Evolutionary conservation across 176 grass and related monocot genomes (phyloP).

Genomic region (Oryza glaberrima): DNA sequence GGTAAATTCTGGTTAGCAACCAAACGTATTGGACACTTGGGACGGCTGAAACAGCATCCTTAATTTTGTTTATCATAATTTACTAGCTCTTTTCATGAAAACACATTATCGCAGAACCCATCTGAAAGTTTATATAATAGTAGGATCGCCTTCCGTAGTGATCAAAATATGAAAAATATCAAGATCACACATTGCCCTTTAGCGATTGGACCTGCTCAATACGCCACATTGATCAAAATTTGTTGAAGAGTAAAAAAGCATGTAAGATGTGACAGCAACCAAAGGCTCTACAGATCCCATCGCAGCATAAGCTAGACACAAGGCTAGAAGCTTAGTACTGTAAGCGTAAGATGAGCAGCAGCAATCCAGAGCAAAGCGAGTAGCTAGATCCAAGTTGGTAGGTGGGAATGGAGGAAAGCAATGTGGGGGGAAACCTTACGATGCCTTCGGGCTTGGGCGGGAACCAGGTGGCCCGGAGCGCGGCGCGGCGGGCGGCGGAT

Average conservation of each 20-base stretch:
- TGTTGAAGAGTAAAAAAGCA: conserved; percentile 30
- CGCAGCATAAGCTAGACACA: background rate
- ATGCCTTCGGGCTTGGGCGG: conserved; percentile 78
- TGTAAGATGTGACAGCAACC: conserved; percentile 21
- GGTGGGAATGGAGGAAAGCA: conserved; percentile 25
- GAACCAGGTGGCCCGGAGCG: conserved; percentile 89
- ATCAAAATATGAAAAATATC: background rate
- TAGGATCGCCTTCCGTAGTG: background rate
- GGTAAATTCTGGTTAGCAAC: background rate
- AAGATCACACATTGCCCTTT: background rate
- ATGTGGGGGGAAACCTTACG: conserved; percentile 68
- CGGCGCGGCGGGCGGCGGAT: conserved; percentile 60
- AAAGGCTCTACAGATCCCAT: conserved; percentile 30
- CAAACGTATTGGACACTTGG: background rate
- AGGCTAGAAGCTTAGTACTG: conserved; percentile 3
- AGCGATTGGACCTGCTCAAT: conserved; percentile 1
- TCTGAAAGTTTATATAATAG: background rate
- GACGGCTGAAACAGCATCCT: background rate
- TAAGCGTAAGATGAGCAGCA: conserved; percentile 17
- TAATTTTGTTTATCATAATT: background rate
- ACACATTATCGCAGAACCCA: background rate
- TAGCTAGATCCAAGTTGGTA: conserved; percentile 39
- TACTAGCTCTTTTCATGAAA: background rate
- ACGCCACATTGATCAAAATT: conserved; percentile 5
- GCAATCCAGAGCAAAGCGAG: conserved; percentile 27